A percentile compares a stretch with the other conserved stretches of the same genome.
phyloP scores from a whole-genome alignment of 2,329 filamentous ascomycete genomes.

The Paraconiothyrium brasiliense region DNA sequence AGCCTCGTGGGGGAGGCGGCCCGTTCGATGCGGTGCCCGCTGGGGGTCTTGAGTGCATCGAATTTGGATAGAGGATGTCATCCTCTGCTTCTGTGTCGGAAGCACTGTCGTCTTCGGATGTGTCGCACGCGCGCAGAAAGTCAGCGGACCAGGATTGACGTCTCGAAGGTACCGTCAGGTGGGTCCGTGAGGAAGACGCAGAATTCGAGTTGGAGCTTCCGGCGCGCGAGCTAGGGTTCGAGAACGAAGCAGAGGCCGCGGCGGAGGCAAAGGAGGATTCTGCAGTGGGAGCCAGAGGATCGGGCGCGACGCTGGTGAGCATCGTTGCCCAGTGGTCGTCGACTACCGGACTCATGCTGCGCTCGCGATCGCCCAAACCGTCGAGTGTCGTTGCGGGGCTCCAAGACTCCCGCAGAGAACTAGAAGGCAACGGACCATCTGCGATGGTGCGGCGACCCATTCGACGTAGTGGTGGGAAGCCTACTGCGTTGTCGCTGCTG shows the following conservation, averaged over 20 bases:
- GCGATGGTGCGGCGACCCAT: slow-evolving; percentile 50
- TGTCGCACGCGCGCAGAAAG: slow-evolving; percentile 63
- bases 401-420: slow-evolving; percentile 51
- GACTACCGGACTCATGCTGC: slow-evolving; percentile 76
- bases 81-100: slow-evolving; percentile 65
- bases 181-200: slow-evolving; percentile 47
- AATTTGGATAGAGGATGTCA: neutral
- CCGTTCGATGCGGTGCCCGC: slow-evolving; percentile 14
- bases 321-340: slow-evolving; percentile 80
- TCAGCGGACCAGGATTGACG: slow-evolving; percentile 50
- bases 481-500: slow-evolving; percentile 38
- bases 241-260: slow-evolving; percentile 62
- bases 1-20: slow-evolving; percentile 41
- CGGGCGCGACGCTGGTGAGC: slow-evolving; percentile 80
- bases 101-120: slow-evolving; percentile 51
- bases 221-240: slow-evolving; percentile 52
- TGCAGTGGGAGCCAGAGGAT: slow-evolving; percentile 80
- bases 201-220: slow-evolving; percentile 60
- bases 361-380: slow-evolving; percentile 83
- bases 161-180: slow-evolving; percentile 49
- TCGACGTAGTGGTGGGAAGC: slow-evolving; percentile 48
- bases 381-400: slow-evolving; percentile 60
- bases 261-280: slow-evolving; percentile 84
- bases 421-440: slow-evolving; percentile 47
- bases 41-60: slow-evolving; percentile 26